Conservation (phyloP, 768 basidiomycete genomes). For the Tubosaeta sp. region DNA sequence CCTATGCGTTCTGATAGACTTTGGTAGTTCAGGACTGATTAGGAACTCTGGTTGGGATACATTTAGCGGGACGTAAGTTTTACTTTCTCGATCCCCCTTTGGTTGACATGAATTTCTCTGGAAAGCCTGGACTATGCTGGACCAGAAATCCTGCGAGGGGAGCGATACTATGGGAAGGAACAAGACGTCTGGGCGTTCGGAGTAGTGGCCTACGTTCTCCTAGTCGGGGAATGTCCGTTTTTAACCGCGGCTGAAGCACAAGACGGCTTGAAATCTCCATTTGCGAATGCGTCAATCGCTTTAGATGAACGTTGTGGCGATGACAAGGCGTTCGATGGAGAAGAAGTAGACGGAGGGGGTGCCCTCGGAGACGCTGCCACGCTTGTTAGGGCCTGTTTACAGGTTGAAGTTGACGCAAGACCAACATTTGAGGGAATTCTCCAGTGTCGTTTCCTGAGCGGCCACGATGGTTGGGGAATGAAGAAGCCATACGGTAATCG, state of each 20-base stretch:
- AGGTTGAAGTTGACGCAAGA: conserved; percentile 69
- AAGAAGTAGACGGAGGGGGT: conserved; percentile 81
- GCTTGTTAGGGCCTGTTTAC: conserved; percentile 80
- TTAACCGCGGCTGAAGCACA: conserved; percentile 89
- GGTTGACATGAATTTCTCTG: conserved; percentile 9
- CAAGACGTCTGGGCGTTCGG: conserved; percentile 99
- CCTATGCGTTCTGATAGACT: conserved; percentile 91
- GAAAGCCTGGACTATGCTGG: conserved; percentile 87
- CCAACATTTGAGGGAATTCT: conserved; percentile 85
- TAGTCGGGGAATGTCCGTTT: conserved; percentile 90
- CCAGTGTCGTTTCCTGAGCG: conserved; percentile 75
- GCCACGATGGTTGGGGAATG: conserved; percentile 69
- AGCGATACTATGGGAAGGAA: conserved; percentile 92
- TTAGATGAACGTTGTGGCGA: conserved; percentile 79
- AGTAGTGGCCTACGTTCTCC: conserved; percentile 92
- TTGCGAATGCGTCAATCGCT: conserved; percentile 69
- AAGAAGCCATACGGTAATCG: conserved; percentile 29
- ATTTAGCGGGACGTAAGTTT: conserved; percentile 86
- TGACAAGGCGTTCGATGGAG: conserved; percentile 66
- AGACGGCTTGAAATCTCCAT: conserved; percentile 72
- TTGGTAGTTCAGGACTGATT: conserved; percentile 87
- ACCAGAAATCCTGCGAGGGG: conserved; percentile 93
- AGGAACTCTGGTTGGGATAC: conserved; percentile 86
- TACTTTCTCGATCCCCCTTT: not conserved
- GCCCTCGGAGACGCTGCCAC: conserved; percentile 79